phyloP scores from a whole-genome alignment of 108 stramenopile genomes.

The Cylindrotheca fusiformis region DNA sequence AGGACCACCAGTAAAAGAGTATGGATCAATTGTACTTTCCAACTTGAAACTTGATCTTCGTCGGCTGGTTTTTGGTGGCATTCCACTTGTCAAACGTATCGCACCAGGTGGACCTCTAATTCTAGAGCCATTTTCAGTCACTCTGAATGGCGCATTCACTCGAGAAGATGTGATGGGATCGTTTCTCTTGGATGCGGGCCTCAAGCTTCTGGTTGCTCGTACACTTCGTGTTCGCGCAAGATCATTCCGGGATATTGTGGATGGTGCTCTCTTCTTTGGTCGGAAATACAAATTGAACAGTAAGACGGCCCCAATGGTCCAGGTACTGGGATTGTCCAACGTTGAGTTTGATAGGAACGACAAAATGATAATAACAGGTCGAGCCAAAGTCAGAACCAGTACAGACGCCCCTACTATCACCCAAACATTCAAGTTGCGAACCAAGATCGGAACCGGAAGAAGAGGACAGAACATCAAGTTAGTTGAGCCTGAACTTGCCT shows the following conservation, averaged over 20 bases:
- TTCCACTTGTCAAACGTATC: slow-evolving; percentile 70
- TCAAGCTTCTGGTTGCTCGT: slow-evolving; percentile 72
- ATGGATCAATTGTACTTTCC: slow-evolving; percentile 67
- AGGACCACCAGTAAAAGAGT: slow-evolving; percentile 9
- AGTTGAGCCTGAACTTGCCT: slow-evolving; percentile 71
- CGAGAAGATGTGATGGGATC: slow-evolving; percentile 80
- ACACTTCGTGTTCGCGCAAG: slow-evolving; percentile 69
- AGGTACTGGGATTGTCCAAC: slow-evolving; percentile 69
- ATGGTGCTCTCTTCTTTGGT: slow-evolving; percentile 85
- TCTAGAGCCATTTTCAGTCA: slow-evolving; percentile 79
- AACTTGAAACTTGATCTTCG: slow-evolving; percentile 81
- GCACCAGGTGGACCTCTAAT: slow-evolving; percentile 83
- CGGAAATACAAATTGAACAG: slow-evolving; percentile 70
- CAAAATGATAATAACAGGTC: slow-evolving; percentile 77
- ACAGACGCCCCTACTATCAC: slow-evolving; percentile 65
- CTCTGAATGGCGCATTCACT: slow-evolving; percentile 74
- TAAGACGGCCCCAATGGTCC: slow-evolving; percentile 65
- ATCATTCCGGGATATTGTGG: slow-evolving; percentile 72
- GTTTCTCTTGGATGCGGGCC: slow-evolving; percentile 63
- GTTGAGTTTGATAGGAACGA: slow-evolving; percentile 78
- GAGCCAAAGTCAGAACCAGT: slow-evolving; percentile 61
- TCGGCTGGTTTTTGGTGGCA: slow-evolving; percentile 65
- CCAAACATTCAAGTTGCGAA: slow-evolving; percentile 80
- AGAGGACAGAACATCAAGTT: slow-evolving; percentile 73
- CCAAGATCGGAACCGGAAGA: slow-evolving; percentile 75